Percentiles rank a stretch among this genome's conserved stretches.
phyloP scores from a whole-genome alignment of 2,329 filamentous ascomycete species.

The Fusarium sp. region DNA sequence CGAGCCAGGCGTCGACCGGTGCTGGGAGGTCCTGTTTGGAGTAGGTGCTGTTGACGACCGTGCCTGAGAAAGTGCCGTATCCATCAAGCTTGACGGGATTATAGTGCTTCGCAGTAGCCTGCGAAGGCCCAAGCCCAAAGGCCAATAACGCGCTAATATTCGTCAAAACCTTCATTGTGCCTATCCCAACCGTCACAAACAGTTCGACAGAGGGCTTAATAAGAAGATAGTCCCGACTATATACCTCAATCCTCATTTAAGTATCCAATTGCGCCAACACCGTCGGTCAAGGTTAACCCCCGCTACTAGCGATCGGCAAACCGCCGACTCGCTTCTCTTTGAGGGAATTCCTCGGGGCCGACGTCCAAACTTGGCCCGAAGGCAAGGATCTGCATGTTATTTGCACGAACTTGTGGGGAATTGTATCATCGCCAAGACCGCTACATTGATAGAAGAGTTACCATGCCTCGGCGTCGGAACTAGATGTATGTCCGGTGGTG shows the following conservation, averaged over 20 bases:
- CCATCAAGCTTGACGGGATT: conserved; percentile 27
- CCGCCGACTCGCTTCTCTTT: neutral
- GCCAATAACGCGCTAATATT: conserved; percentile 29
- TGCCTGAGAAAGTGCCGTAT: conserved; percentile 38
- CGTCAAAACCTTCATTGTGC: conserved; percentile 27
- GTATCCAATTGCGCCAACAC: neutral
- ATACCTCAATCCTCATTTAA: conserved; percentile 2
- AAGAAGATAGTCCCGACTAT: neutral
- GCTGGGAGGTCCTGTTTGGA: conserved; percentile 17
- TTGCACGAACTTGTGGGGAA: conserved; percentile 6
- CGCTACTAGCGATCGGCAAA: neutral
- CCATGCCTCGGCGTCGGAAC: neutral
- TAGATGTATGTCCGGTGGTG: conserved; percentile 17
- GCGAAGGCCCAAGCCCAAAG: conserved; percentile 14
- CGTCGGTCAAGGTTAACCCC: neutral
- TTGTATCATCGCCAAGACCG: conserved; percentile 15
- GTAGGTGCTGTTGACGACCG: conserved; percentile 30
- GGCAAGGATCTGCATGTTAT: neutral
- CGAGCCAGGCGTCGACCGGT: conserved; percentile 60
- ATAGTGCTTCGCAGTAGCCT: conserved; percentile 1
- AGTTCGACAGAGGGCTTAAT: fast-evolving
- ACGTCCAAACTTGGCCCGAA: neutral
- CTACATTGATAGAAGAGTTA: neutral
- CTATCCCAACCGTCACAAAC: neutral
- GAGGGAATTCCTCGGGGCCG: neutral